Conservation (phyloP, 768 basidiomycete species). For the Phanerodontia chrysosporium region DNA sequence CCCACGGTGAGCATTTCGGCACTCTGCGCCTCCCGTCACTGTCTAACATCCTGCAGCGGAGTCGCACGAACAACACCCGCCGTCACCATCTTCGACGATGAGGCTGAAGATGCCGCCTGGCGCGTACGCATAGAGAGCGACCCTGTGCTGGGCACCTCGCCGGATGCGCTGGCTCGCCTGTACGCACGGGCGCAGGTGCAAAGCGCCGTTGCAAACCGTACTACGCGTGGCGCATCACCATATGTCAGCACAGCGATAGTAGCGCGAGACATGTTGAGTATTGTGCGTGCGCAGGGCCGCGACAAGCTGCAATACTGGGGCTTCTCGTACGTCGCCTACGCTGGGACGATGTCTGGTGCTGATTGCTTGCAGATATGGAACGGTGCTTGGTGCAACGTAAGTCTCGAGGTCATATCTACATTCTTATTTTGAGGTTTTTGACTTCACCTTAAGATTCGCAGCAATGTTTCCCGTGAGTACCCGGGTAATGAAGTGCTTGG, state of each 20-base stretch:
- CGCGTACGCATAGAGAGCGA: neutral
- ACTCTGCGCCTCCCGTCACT: neutral
- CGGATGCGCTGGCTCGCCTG: neutral
- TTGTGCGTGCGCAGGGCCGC: constrained; percentile 23
- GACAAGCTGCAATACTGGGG: constrained; percentile 30
- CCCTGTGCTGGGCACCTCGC: neutral
- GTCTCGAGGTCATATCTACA: neutral
- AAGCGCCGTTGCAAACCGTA: constrained; percentile 3
- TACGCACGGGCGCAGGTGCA: neutral
- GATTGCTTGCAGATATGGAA: constrained; percentile 4
- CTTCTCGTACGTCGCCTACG: constrained; percentile 13
- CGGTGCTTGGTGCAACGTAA: constrained; percentile 17
- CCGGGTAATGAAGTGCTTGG: neutral
- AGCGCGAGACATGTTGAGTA: constrained; percentile 29
- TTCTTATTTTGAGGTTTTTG: neutral
- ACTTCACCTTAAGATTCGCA: constrained; percentile 19
- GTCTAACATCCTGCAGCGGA: neutral
- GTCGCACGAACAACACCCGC: constrained; percentile 1
- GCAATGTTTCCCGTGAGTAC: constrained; percentile 25
- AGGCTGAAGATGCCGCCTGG: constrained; percentile 6
- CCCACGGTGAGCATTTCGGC: constrained; percentile 16
- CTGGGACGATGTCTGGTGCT: too few relatives aligned
- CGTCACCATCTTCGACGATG: neutral
- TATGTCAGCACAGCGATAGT: constrained; percentile 26
- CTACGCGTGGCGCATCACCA: neutral